Conservation (phyloP, 2,329 filamentous ascomycete species). For the Xylaria hypoxylon region DNA sequence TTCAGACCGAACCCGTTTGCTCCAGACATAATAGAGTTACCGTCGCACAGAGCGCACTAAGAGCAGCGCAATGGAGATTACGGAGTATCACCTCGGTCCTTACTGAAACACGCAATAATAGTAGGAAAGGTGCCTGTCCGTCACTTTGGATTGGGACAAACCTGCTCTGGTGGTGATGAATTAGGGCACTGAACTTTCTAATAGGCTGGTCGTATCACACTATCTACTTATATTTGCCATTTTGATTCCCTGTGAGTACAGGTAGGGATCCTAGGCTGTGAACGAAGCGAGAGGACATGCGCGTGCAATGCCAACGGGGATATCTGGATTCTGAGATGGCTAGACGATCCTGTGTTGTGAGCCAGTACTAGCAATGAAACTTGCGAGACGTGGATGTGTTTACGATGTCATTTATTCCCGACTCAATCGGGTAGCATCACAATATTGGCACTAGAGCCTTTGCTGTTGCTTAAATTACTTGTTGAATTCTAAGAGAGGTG, state of each 20-base stretch:
- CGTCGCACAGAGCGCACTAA: slow-evolving; percentile 39
- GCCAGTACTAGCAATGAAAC: neutral
- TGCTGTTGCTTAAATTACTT: neutral
- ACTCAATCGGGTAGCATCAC: neutral
- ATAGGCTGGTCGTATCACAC: neutral
- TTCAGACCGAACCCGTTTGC: slow-evolving; percentile 38
- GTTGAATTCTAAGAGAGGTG: neutral
- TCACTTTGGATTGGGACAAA: neutral
- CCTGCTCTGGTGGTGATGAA: neutral
- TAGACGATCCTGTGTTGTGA: neutral
- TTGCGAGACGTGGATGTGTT: neutral
- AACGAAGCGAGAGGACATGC: neutral
- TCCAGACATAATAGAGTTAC: slow-evolving; percentile 39
- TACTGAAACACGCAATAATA: slow-evolving; percentile 41
- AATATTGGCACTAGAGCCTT: no score
- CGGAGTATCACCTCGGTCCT: slow-evolving; percentile 44
- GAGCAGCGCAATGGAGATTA: slow-evolving; percentile 41
- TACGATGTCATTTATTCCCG: no score
- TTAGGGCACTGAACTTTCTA: neutral
- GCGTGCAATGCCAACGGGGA: neutral
- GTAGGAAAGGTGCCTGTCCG: neutral
- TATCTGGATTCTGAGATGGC: neutral
- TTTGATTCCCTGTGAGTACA: neutral
- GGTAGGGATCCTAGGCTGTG: no score
- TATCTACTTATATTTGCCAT: neutral